These are phyloP conservation scores for Emericellopsis terricola DNA, from an alignment of 495 filamentous ascomycete genomes.

Conservation along the genomic window DNA sequence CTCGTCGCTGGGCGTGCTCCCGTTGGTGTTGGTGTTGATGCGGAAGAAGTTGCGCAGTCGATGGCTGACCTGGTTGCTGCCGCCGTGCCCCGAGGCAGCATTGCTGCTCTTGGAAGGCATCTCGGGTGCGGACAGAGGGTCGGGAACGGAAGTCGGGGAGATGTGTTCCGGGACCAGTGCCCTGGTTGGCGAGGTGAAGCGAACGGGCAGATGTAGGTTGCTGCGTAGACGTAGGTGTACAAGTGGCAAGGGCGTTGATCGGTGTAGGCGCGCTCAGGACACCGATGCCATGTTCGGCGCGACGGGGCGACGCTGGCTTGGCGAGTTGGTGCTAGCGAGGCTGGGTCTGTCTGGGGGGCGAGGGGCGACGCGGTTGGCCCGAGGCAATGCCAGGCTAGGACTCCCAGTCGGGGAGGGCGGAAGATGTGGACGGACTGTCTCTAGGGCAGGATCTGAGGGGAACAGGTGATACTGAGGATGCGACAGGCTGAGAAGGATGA, in stretches of 20 bases:
- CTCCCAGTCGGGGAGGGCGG: background rate
- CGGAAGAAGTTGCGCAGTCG: slow-evolving; percentile 97
- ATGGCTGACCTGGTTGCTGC: slow-evolving; percentile 50
- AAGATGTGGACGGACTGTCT: background rate
- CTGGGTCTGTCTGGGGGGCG: slow-evolving; percentile 1
- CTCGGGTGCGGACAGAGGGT: slow-evolving; percentile 1
- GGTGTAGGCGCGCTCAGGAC: slow-evolving; percentile 13
- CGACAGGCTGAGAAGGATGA: too few species aligned
- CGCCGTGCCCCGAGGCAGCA: slow-evolving; percentile 24
- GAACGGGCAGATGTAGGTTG: background rate
- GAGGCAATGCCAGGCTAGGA: background rate
- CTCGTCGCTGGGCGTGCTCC: slow-evolving; percentile 4
- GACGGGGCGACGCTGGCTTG: too few species aligned
- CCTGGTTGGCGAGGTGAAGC: too few species aligned
- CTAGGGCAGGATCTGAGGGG: background rate
- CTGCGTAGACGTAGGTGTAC: slow-evolving; percentile 3
- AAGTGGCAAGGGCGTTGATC: too few species aligned
- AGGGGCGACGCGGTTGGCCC: background rate
- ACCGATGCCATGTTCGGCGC: slow-evolving; percentile 12
- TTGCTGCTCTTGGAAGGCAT: slow-evolving; percentile 24
- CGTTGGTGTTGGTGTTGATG: slow-evolving; percentile 55
- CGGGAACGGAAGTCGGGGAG: background rate
- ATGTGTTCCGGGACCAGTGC: too few species aligned
- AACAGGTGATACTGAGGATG: too few species aligned
- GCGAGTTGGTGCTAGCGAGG: background rate